Evolutionary conservation across 2,329 filamentous ascomycete species (phyloP).

Genomic region (Tolypocladium inflatum): DNA sequence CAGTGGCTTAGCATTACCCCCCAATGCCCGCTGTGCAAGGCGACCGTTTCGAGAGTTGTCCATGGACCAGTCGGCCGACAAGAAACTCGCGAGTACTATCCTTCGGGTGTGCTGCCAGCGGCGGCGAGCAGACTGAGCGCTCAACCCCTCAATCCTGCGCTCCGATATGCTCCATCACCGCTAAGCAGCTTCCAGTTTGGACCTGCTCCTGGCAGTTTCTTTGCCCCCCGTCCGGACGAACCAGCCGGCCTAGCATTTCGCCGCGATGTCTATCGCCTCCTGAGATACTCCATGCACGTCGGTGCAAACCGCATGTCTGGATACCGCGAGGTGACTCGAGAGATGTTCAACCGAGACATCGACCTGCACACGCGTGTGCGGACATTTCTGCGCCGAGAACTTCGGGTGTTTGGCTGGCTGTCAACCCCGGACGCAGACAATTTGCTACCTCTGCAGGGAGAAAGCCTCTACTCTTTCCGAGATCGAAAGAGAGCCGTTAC

Average conservation of each 20-base stretch:
- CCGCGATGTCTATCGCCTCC: slow-evolving; percentile 61
- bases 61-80: slow-evolving; percentile 48
- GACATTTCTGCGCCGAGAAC: slow-evolving; percentile 73
- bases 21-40: slow-evolving; percentile 72
- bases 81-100: slow-evolving; percentile 43
- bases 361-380: slow-evolving; percentile 67
- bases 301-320: slow-evolving; percentile 71
- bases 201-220: background rate
- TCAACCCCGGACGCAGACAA: slow-evolving; percentile 19
- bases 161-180: background rate
- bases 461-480: slow-evolving; percentile 3
- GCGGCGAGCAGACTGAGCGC: background rate
- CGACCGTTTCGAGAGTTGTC: slow-evolving; percentile 45
- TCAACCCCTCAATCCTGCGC: background rate
- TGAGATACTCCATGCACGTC: slow-evolving; percentile 70
- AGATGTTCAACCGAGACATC: slow-evolving; percentile 51
- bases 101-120: slow-evolving; percentile 15
- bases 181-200: background rate
- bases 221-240: background rate
- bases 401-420: slow-evolving; percentile 74
- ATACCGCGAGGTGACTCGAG: slow-evolving; percentile 64
- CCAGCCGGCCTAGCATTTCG: slow-evolving; percentile 30
- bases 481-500: slow-evolving; percentile 46
- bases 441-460: background rate
- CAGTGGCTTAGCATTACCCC: slow-evolving; percentile 70